These are phyloP conservation scores for Hawksworthiomyces lignivorus DNA, from an alignment of 2,329 filamentous ascomycete genomes.

Conservation along the genomic window DNA sequence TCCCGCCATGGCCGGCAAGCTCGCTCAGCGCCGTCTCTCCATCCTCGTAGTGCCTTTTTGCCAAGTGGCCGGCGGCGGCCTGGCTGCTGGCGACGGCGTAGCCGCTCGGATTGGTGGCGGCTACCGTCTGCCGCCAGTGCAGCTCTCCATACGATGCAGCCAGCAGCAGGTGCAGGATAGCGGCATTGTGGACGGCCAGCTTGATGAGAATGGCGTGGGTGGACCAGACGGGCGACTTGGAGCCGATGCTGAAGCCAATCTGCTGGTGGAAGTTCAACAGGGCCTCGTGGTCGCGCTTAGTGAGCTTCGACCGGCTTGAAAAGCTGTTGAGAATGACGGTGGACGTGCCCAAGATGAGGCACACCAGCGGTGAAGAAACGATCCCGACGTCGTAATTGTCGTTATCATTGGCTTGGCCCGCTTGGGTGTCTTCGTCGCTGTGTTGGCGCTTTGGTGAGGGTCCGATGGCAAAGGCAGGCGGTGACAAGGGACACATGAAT, in stretches of 20 bases:
- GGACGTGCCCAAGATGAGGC: slow-evolving; percentile 2
- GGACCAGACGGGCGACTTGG: slow-evolving; percentile 6
- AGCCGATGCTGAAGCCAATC: slow-evolving; percentile 5
- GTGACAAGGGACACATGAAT: too few relatives aligned
- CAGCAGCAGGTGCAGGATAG: slow-evolving; percentile 4
- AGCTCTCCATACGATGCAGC: slow-evolving; percentile 5
- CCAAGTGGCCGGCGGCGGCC: not conserved
- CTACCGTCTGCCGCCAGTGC: slow-evolving; percentile 2
- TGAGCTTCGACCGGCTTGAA: slow-evolving; percentile 1
- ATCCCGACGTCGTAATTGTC: too few relatives aligned
- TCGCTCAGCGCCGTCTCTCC: not conserved
- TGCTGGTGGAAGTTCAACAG: slow-evolving; percentile 4
- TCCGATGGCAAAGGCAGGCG: too few relatives aligned
- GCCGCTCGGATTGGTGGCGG: not conserved
- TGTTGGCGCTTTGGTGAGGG: too few relatives aligned
- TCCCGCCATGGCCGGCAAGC: not conserved
- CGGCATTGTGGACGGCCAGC: slow-evolving; percentile 3
- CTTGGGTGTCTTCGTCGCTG: too few relatives aligned
- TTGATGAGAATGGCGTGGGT: slow-evolving; percentile 8
- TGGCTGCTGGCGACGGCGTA: not conserved
- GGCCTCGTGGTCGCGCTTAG: not conserved
- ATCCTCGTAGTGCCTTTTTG: not conserved
- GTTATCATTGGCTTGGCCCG: too few relatives aligned
- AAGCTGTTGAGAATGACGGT: slow-evolving; percentile 1
- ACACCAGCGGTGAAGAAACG: too few relatives aligned